Evolutionary conservation across 495 filamentous ascomycete species (phyloP).

Genomic region (Melanomma pulvis-pyrius): DNA sequence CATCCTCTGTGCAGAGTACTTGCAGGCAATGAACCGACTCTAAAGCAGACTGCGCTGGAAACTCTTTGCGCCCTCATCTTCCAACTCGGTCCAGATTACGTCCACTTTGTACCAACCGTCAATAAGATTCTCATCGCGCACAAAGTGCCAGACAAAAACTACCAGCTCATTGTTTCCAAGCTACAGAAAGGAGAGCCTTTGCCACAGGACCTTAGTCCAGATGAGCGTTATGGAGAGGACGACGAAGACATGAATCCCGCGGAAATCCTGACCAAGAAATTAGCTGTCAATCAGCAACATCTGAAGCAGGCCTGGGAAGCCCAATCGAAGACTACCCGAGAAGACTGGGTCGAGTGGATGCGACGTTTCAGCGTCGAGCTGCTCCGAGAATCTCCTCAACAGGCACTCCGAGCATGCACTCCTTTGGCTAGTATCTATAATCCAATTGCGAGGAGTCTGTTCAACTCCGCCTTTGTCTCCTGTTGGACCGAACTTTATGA

Average conservation of each 20-base stretch:
- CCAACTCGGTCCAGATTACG: conserved; percentile 91
- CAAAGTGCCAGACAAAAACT: conserved; percentile 81
- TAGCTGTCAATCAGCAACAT: conserved; percentile 95
- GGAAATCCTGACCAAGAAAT: conserved; percentile 88
- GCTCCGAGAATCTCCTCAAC: conserved; percentile 92
- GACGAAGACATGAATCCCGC: conserved; percentile 75
- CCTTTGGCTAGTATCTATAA: conserved; percentile 87
- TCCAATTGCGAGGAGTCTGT: conserved; percentile 86
- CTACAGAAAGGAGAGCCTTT: conserved; percentile 90
- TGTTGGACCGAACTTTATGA: conserved; percentile 98
- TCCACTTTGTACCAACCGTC: conserved; percentile 87
- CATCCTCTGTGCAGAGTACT: conserved; percentile 85
- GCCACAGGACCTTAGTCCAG: conserved; percentile 89
- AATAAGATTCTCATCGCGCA: conserved; percentile 67
- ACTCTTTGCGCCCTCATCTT: conserved; percentile 94
- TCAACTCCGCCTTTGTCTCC: conserved; percentile 97
- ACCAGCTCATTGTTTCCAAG: conserved; percentile 86
- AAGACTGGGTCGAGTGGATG: conserved; percentile 99
- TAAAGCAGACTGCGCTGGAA: conserved; percentile 87
- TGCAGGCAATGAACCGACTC: conserved; percentile 64
- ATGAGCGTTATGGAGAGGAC: conserved; percentile 77
- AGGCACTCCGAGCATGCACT: conserved; percentile 89
- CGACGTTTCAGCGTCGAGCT: conserved; percentile 93
- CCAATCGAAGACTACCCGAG: conserved; percentile 88
- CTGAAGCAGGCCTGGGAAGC: conserved; percentile 98